Conservation (phyloP, 176 grass and related monocot genomes). For the Oryza coarctata region DNA sequence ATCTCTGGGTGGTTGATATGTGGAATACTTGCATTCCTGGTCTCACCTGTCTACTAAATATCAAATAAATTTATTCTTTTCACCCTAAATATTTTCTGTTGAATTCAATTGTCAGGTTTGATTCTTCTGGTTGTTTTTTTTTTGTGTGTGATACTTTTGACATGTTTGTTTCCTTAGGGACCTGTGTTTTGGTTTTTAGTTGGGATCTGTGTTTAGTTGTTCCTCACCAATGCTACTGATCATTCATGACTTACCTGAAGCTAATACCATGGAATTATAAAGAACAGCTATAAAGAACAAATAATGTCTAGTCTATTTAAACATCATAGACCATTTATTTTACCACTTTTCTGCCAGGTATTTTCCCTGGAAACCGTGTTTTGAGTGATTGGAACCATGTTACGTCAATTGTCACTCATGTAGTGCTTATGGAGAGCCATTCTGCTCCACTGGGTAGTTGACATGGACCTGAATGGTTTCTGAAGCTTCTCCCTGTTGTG, state of each 20-base stretch:
- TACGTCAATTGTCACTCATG: background rate
- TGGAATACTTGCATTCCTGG: background rate
- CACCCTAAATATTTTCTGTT: background rate
- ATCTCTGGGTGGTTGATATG: background rate
- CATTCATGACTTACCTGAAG: background rate
- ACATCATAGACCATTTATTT: background rate
- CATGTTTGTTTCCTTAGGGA: background rate
- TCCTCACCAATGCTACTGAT: background rate
- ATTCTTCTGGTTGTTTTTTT: constrained; percentile 15
- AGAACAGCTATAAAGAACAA: too few species aligned
- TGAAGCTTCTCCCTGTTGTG: constrained; percentile 20
- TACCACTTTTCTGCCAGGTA: background rate
- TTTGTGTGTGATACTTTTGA: background rate
- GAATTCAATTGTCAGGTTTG: background rate
- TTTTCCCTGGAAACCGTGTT: constrained; percentile 14
- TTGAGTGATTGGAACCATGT: background rate
- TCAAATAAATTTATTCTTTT: background rate
- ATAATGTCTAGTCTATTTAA: background rate
- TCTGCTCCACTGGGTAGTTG: constrained; percentile 37
- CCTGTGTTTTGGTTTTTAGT: background rate
- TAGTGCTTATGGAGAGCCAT: background rate
- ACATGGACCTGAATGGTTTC: constrained; percentile 38
- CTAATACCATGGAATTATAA: background rate
- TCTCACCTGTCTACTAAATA: background rate
- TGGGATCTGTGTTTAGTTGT: background rate